These are phyloP conservation scores for Meira miltonrushii DNA, from an alignment of 1,284 basidiomycete genomes.

Conservation along the genomic window DNA sequence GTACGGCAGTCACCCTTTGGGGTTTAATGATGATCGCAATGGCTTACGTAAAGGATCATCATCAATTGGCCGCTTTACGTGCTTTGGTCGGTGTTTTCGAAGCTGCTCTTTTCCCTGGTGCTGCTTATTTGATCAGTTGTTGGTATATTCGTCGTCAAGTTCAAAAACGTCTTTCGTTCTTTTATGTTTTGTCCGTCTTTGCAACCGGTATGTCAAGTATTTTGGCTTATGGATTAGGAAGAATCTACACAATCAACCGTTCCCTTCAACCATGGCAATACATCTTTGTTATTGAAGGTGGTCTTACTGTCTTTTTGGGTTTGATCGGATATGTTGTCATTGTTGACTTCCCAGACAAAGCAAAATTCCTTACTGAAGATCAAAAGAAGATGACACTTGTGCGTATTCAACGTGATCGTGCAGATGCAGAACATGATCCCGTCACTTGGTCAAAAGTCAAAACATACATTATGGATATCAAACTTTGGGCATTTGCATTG, in stretches of 20 bases:
- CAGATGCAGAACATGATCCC: conserved; percentile 53
- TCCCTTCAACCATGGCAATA: conserved; percentile 47
- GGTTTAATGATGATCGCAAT: conserved; percentile 53
- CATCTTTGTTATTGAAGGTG: conserved; percentile 32
- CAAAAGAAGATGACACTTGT: conserved; percentile 53
- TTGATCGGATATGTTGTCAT: conserved; percentile 31
- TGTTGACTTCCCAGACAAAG: conserved; percentile 56
- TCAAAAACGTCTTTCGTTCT: conserved; percentile 52
- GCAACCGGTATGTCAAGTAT: conserved; percentile 55
- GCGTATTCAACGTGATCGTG: conserved; percentile 55
- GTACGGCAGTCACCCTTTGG: conserved; percentile 50
- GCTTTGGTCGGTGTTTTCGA: conserved; percentile 52
- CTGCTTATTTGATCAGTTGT: conserved; percentile 55
- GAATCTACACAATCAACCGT: conserved; percentile 18
- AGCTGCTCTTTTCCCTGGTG: conserved; percentile 46
- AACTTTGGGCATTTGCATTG: conserved; percentile 55
- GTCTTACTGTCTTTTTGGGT: conserved; percentile 28
- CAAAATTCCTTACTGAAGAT: conserved; percentile 54
- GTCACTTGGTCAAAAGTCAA: conserved; percentile 51
- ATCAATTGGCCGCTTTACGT: conserved; percentile 52
- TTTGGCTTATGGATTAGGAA: conserved; percentile 51
- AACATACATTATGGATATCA: conserved; percentile 52
- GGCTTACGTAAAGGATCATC: conserved; percentile 25
- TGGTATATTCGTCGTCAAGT: conserved; percentile 57
- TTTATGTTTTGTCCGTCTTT: conserved; percentile 54